Conservation (phyloP, 2,329 filamentous ascomycete genomes). For the Hypoxylon sp. region DNA sequence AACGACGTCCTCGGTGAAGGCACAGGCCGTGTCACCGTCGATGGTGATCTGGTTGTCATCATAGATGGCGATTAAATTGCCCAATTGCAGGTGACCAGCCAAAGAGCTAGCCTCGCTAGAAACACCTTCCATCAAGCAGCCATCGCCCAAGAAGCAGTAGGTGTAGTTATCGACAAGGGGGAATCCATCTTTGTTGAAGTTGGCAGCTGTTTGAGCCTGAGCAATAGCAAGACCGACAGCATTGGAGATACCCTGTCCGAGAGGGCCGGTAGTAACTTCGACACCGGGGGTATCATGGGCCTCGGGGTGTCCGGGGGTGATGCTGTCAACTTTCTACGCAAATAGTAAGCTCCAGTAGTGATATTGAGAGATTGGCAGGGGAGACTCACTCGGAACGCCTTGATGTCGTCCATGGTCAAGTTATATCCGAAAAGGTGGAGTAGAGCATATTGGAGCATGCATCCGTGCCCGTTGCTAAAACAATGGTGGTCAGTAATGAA, state of each 20-base stretch:
- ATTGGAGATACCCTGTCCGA: slow-evolving; percentile 97
- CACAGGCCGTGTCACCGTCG: slow-evolving; percentile 94
- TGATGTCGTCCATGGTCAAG: slow-evolving; percentile 90
- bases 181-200: slow-evolving; percentile 97
- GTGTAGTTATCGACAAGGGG: slow-evolving; percentile 96
- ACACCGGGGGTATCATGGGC: slow-evolving; percentile 95
- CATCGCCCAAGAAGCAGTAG: slow-evolving; percentile 96
- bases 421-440: slow-evolving; percentile 96
- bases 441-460: slow-evolving; percentile 99
- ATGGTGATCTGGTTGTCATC: slow-evolving; percentile 98
- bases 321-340: slow-evolving; percentile 71
- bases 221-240: slow-evolving; percentile 98
- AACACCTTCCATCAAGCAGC: slow-evolving; percentile 98
- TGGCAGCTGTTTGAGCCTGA: slow-evolving; percentile 89
- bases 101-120: slow-evolving; percentile 91
- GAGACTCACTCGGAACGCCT: slow-evolving; percentile 89
- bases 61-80: slow-evolving; percentile 96
- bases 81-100: slow-evolving; percentile 96
- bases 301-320: slow-evolving; percentile 96
- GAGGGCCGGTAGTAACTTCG: slow-evolving; percentile 97
- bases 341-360: slow-evolving; percentile 37
- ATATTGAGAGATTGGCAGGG: neutral
- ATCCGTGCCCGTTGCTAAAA: slow-evolving; percentile 93
- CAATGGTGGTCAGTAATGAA: slow-evolving; percentile 31
- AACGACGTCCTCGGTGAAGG: slow-evolving; percentile 96